phyloP scores from a whole-genome alignment of 306 rosid genomes.

The Castanea crenata region DNA sequence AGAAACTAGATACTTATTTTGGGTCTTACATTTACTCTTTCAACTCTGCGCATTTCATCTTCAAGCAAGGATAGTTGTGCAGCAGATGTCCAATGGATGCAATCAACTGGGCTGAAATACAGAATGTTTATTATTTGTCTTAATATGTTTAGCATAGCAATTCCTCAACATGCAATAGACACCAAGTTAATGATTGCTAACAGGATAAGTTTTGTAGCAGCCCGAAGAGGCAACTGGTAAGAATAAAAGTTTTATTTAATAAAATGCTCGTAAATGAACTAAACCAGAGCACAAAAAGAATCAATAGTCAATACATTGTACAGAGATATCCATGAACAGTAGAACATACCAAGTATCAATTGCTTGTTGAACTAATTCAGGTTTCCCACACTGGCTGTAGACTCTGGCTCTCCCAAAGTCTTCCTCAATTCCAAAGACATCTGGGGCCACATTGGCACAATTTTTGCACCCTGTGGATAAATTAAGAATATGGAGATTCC shows the following conservation, averaged over 20 bases:
- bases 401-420: constrained; percentile 94
- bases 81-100: constrained; percentile 99
- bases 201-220: no score
- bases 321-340: neutral
- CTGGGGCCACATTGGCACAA: constrained; percentile 77
- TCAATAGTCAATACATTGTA: neutral
- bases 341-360: constrained; percentile 77
- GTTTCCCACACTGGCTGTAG: constrained; percentile 59
- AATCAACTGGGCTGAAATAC: constrained; percentile 87
- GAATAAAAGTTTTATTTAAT: neutral
- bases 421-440: constrained; percentile 81
- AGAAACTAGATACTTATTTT: neutral
- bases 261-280: neutral
- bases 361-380: constrained; percentile 64
- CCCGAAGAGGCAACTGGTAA: no score
- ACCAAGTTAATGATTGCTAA: neutral
- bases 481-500: constrained; percentile 5
- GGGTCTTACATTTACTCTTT: constrained; percentile 87
- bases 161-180: constrained; percentile 6
- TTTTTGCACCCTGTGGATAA: constrained; percentile 79
- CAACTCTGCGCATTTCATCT: constrained; percentile 94
- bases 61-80: constrained; percentile 90
- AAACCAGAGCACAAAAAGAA: neutral
- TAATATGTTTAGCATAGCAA: neutral
- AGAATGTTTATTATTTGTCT: constrained; percentile 7